Evolutionary conservation across 257 asterid species (phyloP).

Genomic region (Lithospermum erythrorhizon): DNA sequence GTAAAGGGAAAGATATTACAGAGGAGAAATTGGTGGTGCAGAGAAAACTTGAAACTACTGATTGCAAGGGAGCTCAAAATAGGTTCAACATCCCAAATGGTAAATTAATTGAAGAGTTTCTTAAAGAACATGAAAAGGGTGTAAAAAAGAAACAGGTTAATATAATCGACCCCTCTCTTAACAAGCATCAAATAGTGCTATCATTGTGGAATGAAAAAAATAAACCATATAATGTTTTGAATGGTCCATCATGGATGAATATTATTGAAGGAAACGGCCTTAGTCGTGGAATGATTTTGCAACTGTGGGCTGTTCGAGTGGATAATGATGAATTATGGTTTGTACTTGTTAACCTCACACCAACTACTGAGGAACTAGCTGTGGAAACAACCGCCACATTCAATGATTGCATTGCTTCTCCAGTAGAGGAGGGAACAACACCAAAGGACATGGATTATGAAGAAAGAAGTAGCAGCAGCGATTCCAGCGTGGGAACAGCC

Average conservation of each 20-base stretch:
- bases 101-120: neutral
- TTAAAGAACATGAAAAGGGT: neutral
- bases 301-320: slow-evolving; percentile 30
- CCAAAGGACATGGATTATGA: too few relatives aligned
- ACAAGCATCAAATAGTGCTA: neutral
- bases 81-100: neutral
- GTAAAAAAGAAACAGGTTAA: neutral
- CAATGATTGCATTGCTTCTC: too few relatives aligned
- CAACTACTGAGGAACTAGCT: neutral
- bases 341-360: slow-evolving; percentile 1
- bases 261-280: neutral
- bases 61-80: too few relatives aligned
- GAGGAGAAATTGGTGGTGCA: neutral
- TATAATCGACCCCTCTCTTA: neutral
- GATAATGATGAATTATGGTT: neutral
- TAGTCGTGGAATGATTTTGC: slow-evolving; percentile 27
- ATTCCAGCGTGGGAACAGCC: too few relatives aligned
- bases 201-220: neutral
- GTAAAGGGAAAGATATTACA: neutral
- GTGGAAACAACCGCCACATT: too few relatives aligned
- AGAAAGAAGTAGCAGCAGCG: too few relatives aligned
- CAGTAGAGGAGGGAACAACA: too few relatives aligned
- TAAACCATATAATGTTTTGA: neutral
- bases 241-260: neutral
- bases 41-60: neutral